A percentile compares a stretch with the other conserved stretches of the same genome.
Evolutionary conservation across 768 basidiomycete genomes (phyloP).

Genomic region (Trametes maxima): DNA sequence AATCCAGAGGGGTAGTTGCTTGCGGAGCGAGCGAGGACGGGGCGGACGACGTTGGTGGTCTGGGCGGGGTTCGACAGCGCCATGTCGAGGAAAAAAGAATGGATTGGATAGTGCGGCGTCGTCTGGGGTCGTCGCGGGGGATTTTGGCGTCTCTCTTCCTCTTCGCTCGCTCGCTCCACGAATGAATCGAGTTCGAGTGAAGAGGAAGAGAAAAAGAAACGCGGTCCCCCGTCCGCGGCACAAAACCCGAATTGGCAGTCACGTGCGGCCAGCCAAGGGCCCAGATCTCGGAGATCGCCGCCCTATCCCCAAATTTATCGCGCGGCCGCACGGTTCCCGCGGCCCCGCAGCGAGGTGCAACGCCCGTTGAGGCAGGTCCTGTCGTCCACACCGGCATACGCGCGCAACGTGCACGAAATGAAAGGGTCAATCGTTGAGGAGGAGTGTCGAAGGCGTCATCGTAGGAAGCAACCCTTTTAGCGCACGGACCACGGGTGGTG

Average conservation of each 20-base stretch:
- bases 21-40: slow-evolving; percentile 47
- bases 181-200: slow-evolving; percentile 29
- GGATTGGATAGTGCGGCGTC: background rate
- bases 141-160: too few species aligned
- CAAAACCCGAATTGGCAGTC: slow-evolving; percentile 13
- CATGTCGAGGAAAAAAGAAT: slow-evolving; percentile 16
- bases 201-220: slow-evolving; percentile 36
- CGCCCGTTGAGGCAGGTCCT: background rate
- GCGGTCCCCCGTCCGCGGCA: slow-evolving; percentile 1
- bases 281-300: slow-evolving; percentile 17
- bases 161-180: slow-evolving; percentile 34
- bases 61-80: slow-evolving; percentile 25
- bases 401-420: too few species aligned
- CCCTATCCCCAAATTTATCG: slow-evolving; percentile 7
- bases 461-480: too few species aligned
- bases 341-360: background rate
- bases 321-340: background rate
- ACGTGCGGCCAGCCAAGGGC: background rate
- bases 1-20: slow-evolving; percentile 42
- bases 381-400: background rate
- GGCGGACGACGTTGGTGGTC: slow-evolving; percentile 35
- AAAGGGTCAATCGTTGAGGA: too few species aligned
- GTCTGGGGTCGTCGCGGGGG: background rate
- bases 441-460: too few species aligned
- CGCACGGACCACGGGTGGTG: too few species aligned